phyloP scores from a whole-genome alignment of 352 stramenopile species.

The Phytophthora niederhauseri region DNA sequence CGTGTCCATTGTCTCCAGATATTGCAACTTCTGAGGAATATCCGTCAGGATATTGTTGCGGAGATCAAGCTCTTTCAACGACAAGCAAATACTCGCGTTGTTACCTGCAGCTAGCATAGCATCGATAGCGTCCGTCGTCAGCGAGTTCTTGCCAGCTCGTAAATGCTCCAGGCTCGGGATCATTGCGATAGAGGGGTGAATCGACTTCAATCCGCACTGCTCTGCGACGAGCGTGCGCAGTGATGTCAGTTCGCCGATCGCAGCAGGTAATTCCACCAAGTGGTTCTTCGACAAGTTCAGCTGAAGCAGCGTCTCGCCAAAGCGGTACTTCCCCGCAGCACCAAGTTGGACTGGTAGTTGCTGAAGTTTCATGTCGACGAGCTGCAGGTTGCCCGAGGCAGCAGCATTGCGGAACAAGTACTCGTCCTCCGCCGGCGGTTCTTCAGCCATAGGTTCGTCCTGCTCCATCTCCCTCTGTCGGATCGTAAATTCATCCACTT shows the following conservation, averaged over 20 bases:
- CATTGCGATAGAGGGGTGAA: constrained; percentile 58
- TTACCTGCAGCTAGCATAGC: constrained; percentile 37
- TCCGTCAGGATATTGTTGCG: constrained; percentile 69
- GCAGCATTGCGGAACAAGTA: constrained; percentile 76
- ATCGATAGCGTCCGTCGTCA: constrained; percentile 62
- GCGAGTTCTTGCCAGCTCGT: constrained; percentile 75
- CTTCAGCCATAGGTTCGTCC: constrained; percentile 37
- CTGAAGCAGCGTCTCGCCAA: constrained; percentile 58
- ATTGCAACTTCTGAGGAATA: constrained; percentile 47
- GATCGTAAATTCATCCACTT: constrained; percentile 72
- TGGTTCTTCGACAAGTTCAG: constrained; percentile 79
- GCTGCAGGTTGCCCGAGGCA: constrained; percentile 55
- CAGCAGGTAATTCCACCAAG: constrained; percentile 46
- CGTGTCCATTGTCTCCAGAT: constrained; percentile 64
- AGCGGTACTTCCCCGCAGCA: constrained; percentile 52
- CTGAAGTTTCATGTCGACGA: constrained; percentile 62
- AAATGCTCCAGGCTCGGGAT: constrained; percentile 65
- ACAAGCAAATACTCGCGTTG: constrained; percentile 38
- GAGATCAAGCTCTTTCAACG: constrained; percentile 76
- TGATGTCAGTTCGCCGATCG: constrained; percentile 56
- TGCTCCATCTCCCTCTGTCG: constrained; percentile 50
- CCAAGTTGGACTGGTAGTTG: constrained; percentile 47
- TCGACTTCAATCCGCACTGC: constrained; percentile 59
- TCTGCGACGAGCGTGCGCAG: constrained; percentile 75
- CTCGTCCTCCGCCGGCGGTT: constrained; percentile 43